Conservation (phyloP, 2,329 filamentous ascomycete genomes). For the Passalora sequoiae region DNA sequence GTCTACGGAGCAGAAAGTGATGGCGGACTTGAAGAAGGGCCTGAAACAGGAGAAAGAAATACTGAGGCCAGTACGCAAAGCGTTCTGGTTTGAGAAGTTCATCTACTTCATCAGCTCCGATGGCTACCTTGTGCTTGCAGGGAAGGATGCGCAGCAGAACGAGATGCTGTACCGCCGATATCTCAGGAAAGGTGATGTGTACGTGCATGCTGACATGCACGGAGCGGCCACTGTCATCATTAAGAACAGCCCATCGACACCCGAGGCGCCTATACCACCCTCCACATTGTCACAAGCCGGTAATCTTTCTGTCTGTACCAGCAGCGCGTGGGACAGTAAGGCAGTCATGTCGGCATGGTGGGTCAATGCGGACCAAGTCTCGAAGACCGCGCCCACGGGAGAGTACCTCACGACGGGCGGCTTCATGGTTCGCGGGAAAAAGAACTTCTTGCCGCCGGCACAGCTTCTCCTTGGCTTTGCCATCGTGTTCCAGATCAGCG, state of each 20-base stretch:
- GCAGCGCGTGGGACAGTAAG: slow-evolving; percentile 92
- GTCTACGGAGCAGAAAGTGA: slow-evolving; percentile 83
- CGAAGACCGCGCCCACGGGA: slow-evolving; percentile 73
- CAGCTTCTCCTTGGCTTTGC: slow-evolving; percentile 84
- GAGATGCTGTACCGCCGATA: slow-evolving; percentile 87
- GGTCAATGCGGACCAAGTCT: slow-evolving; percentile 85
- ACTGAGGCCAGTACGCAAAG: slow-evolving; percentile 73
- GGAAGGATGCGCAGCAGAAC: slow-evolving; percentile 81
- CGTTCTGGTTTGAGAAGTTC: slow-evolving; percentile 97
- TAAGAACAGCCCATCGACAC: slow-evolving; percentile 74
- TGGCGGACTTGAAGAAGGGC: slow-evolving; percentile 75
- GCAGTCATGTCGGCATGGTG: slow-evolving; percentile 95
- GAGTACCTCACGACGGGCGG: slow-evolving; percentile 73
- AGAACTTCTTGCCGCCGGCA: slow-evolving; percentile 84
- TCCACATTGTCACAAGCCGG: slow-evolving; percentile 89
- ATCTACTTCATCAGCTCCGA: slow-evolving; percentile 93
- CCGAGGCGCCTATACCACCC: slow-evolving; percentile 83
- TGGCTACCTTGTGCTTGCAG: slow-evolving; percentile 82
- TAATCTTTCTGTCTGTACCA: slow-evolving; percentile 75
- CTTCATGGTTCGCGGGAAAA: slow-evolving; percentile 78
- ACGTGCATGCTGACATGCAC: slow-evolving; percentile 82
- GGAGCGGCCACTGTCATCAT: slow-evolving; percentile 82
- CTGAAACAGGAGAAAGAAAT: slow-evolving; percentile 89
- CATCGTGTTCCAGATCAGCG: slow-evolving; percentile 80
- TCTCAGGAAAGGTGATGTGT: slow-evolving; percentile 82